Conservation (phyloP, 352 stramenopile species). For the Phytophthora meadii region DNA sequence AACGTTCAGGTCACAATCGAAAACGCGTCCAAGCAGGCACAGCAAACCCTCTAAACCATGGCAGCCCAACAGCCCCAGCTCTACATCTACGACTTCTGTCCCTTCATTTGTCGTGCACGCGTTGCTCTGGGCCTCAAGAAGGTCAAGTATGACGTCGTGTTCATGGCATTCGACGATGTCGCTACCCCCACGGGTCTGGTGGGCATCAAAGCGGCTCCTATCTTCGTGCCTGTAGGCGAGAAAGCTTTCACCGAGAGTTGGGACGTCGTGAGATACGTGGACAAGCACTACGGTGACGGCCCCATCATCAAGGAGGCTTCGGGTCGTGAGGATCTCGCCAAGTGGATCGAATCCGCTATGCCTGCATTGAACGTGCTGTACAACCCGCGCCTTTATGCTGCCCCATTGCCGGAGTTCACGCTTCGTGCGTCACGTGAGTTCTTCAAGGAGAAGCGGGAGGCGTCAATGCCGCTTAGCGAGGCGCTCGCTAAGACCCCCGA, state of each 20-base stretch:
- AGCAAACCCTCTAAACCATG: not conserved
- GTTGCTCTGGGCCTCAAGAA: slow-evolving; percentile 59
- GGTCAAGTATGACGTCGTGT: slow-evolving; percentile 38
- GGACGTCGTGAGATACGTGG: slow-evolving; percentile 59
- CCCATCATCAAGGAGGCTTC: slow-evolving; percentile 40
- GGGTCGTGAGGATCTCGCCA: slow-evolving; percentile 46
- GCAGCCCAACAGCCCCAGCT: slow-evolving; percentile 26
- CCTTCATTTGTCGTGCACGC: slow-evolving; percentile 59
- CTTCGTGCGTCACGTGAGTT: slow-evolving; percentile 46
- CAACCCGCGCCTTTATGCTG: slow-evolving; percentile 43
- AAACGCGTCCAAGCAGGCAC: not conserved
- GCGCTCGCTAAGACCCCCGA: slow-evolving; percentile 45
- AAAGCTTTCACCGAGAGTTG: slow-evolving; percentile 56
- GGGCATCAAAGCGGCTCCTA: slow-evolving; percentile 48
- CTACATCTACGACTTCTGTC: slow-evolving; percentile 71
- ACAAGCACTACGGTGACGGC: slow-evolving; percentile 45
- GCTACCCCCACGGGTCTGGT: slow-evolving; percentile 49
- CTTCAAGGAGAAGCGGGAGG: slow-evolving; percentile 50
- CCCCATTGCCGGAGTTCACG: slow-evolving; percentile 52
- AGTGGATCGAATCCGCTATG: slow-evolving; percentile 44
- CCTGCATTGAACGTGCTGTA: slow-evolving; percentile 40
- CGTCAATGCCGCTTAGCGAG: slow-evolving; percentile 39
- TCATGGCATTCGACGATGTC: slow-evolving; percentile 59
- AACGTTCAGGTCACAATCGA: slow-evolving; percentile 2
- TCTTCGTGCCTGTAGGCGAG: slow-evolving; percentile 42